Conservation (phyloP, 805 yeast species). For the Nakazawaea pomicola region DNA sequence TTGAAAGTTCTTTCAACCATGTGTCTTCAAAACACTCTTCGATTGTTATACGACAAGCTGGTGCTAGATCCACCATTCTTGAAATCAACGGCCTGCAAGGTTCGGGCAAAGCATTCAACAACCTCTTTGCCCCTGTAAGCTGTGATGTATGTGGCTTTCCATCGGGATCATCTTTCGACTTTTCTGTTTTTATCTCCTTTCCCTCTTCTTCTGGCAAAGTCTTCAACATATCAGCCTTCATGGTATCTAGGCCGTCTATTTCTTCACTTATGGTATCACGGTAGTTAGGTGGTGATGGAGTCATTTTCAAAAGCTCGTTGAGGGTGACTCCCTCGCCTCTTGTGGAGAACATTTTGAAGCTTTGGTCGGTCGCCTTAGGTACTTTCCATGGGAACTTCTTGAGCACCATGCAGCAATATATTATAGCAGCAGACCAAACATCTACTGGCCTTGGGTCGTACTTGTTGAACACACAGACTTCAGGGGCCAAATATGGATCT, state of each 20-base stretch:
- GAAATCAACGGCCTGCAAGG: constrained; percentile 64
- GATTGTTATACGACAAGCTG: constrained; percentile 77
- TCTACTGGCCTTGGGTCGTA: constrained; percentile 94
- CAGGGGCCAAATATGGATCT: constrained; percentile 90
- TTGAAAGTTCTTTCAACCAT: constrained; percentile 59
- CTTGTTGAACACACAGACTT: constrained; percentile 74
- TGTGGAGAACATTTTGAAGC: constrained; percentile 78
- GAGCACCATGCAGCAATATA: constrained; percentile 87
- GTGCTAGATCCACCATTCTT: constrained; percentile 79
- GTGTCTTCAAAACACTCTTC: constrained; percentile 73
- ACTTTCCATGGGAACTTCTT: constrained; percentile 95
- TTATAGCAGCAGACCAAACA: constrained; percentile 89
- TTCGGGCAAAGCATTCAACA: constrained; percentile 64
- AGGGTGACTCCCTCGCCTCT: constrained; percentile 65
- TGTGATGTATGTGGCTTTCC: constrained; percentile 49
- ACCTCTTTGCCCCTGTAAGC: constrained; percentile 65
- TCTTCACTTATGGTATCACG: constrained; percentile 13
- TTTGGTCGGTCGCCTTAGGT: constrained; percentile 74
- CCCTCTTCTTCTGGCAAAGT: constrained; percentile 16
- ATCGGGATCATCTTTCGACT: constrained; percentile 17
- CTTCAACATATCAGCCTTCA: constrained; percentile 8
- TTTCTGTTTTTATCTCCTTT: background rate
- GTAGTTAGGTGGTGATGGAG: constrained; percentile 44
- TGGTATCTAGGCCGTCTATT: constrained; percentile 6
- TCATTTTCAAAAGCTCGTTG: constrained; percentile 51